Evolutionary conservation across 2,329 filamentous ascomycete species (phyloP), one percentile per base, ranked within the genome.

Genomic region (Ceratocystis colombiana): DNA sequence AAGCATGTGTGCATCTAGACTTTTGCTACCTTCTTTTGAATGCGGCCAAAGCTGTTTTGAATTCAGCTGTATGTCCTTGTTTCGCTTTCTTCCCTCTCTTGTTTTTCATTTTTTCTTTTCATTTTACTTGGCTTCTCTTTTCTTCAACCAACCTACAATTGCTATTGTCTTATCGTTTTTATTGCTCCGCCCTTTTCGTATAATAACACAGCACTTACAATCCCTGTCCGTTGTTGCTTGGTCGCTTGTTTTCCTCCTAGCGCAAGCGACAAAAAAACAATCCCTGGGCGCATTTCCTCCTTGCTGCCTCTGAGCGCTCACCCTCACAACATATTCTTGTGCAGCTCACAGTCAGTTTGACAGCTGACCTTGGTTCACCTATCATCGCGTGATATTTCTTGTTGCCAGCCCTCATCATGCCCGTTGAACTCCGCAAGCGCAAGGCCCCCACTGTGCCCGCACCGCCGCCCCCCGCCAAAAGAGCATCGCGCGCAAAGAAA

Each of bases 361-460:
- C 3, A 17, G 17, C 20, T 59, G 15, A n/a, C 53, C 53, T 17
- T 30, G 7, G 30, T 10, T 30, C 8, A 12, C 8, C 7, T 25
- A 20, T n/a, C 25, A 62, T 61, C 15, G 8, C 22, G 22, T 62
- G 50, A 55, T 33, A 59, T 65, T 33, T 55, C 64, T 25, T 61
- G n/a, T 44, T 20, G 17, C 3, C 12, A 48, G 48, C 65, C 69
- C 28, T 67, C 71, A 74, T 68, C 65, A 85, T 85, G 83, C 80
- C 82, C 69, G 78, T 81, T 71, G 80, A 80, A 72, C 77, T 85
- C 55, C 79, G 83, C 75, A 85, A 85, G 77, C 82, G 83, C 77
- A 84, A 84, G 75, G 81, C 82, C 70, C 79, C 78, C 64, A 77
- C 76, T 71, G 75, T 78, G 67, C 75, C 77, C 30, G 75, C 78